Evolutionary conservation across 257 asterid species (phyloP).

Genomic region (Solanum stenotomum): DNA sequence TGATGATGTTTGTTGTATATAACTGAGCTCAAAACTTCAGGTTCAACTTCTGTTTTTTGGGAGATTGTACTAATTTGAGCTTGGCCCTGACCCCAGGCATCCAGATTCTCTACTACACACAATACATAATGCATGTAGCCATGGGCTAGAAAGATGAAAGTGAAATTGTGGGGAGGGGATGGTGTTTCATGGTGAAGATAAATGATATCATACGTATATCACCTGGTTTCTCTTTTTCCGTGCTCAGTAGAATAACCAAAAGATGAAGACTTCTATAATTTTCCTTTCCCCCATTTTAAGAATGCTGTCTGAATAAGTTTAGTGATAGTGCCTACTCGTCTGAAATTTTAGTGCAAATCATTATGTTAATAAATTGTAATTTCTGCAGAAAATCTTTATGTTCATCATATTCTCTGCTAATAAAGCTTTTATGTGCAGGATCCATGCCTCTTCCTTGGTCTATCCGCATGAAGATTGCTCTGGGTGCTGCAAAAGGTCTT

Average conservation of each 20-base stretch:
- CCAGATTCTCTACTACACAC: background rate
- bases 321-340: background rate
- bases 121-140: background rate
- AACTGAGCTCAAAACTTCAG: background rate
- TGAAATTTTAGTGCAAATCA: background rate
- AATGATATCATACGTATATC: background rate
- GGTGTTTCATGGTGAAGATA: background rate
- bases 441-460: constrained; percentile 97
- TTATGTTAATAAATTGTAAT: background rate
- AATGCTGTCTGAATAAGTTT: background rate
- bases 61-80: background rate
- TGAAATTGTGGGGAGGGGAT: background rate
- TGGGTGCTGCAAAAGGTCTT: constrained; percentile 96
- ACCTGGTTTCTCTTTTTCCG: background rate
- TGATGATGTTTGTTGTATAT: background rate
- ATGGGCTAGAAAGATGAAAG: background rate
- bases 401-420: background rate
- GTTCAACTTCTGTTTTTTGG: background rate
- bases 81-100: background rate
- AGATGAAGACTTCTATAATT: background rate
- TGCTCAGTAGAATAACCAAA: background rate
- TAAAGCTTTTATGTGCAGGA: constrained; percentile 36
- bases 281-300: background rate
- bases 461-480: constrained; percentile 91
- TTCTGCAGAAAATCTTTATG: background rate